These are phyloP conservation scores for Monilinia aucupariae DNA, from an alignment of 2,329 filamentous ascomycete genomes.

Conservation along the genomic window DNA sequence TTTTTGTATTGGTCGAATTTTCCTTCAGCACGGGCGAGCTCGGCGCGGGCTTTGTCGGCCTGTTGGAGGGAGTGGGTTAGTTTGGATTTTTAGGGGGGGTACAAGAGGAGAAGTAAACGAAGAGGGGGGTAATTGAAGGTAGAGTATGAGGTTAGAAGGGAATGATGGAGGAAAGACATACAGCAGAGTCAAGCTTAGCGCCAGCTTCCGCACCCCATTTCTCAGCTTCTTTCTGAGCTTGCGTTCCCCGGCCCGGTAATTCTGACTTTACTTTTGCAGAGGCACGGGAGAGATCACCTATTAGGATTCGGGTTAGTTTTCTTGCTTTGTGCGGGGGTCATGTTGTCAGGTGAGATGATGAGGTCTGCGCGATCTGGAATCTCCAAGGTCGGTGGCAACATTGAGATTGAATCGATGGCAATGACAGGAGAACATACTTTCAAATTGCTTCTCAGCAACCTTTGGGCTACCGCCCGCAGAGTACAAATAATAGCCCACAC, in stretches of 20 bases:
- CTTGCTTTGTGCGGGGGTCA: no score
- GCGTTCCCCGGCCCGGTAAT: conserved; percentile 55
- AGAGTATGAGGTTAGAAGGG: neutral
- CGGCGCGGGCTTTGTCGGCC: conserved; percentile 58
- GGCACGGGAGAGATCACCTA: conserved; percentile 71
- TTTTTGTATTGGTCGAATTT: conserved; percentile 55
- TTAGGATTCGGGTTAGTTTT: conserved; percentile 13
- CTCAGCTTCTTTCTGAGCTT: conserved; percentile 61
- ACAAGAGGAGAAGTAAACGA: no score
- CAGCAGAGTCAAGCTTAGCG: conserved; percentile 62
- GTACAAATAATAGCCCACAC: conserved; percentile 87
- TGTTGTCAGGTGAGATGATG: no score
- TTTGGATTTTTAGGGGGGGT: neutral
- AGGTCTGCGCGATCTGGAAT: neutral
- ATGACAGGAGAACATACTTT: conserved; percentile 54
- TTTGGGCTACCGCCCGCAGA: conserved; percentile 73
- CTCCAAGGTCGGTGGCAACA: neutral
- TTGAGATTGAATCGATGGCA: neutral
- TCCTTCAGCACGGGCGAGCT: conserved; percentile 56
- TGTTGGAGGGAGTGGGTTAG: conserved; percentile 36
- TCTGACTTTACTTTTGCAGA: conserved; percentile 62
- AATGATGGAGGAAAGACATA: conserved; percentile 41
- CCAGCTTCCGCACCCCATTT: conserved; percentile 57
- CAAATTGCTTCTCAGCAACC: conserved; percentile 77
- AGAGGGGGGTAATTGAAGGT: neutral